Evolutionary conservation across 495 filamentous ascomycete genomes (phyloP).

Genomic region (Emericellopsis terricola): DNA sequence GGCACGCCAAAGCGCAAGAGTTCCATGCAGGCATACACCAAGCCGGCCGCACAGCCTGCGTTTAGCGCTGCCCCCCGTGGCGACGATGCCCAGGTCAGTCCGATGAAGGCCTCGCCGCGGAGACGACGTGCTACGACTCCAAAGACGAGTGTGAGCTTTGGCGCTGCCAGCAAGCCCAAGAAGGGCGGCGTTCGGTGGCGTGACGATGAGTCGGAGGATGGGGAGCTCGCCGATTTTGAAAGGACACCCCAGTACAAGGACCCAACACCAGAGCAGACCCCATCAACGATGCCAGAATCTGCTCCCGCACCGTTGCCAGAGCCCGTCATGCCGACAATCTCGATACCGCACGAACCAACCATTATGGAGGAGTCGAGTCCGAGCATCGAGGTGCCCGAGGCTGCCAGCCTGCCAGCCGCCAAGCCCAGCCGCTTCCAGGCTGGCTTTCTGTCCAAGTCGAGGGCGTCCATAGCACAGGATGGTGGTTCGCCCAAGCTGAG

Average conservation of each 20-base stretch:
- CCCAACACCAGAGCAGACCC: too few species aligned
- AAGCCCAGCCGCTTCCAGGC: slow-evolving; percentile 76
- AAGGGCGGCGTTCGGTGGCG: slow-evolving; percentile 71
- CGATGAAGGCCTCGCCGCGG: slow-evolving; percentile 59
- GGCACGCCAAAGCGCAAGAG: slow-evolving; percentile 50
- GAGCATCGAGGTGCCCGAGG: slow-evolving; percentile 29
- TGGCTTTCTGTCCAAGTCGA: slow-evolving; percentile 64
- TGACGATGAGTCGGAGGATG: slow-evolving; percentile 70
- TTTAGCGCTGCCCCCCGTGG: slow-evolving; percentile 18
- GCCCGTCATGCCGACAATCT: too few species aligned
- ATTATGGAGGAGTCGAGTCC: slow-evolving; percentile 36
- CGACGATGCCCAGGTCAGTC: slow-evolving; percentile 22
- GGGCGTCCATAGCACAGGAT: slow-evolving; percentile 10
- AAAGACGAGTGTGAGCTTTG: slow-evolving; percentile 68
- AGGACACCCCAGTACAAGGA: too few species aligned
- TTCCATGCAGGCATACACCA: slow-evolving; percentile 4
- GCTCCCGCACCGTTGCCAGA: too few species aligned
- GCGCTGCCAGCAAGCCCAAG: slow-evolving; percentile 47
- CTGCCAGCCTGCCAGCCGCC: slow-evolving; percentile 18
- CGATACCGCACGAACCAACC: slow-evolving; percentile 8
- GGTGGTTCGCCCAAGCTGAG: slow-evolving; percentile 38
- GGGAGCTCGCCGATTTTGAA: slow-evolving; percentile 70
- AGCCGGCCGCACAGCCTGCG: slow-evolving; percentile 17
- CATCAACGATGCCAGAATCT: too few species aligned
- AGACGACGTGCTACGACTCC: slow-evolving; percentile 49